These are phyloP conservation scores for Grammothele lineata DNA, from an alignment of 768 basidiomycete genomes.

Conservation along the genomic window DNA sequence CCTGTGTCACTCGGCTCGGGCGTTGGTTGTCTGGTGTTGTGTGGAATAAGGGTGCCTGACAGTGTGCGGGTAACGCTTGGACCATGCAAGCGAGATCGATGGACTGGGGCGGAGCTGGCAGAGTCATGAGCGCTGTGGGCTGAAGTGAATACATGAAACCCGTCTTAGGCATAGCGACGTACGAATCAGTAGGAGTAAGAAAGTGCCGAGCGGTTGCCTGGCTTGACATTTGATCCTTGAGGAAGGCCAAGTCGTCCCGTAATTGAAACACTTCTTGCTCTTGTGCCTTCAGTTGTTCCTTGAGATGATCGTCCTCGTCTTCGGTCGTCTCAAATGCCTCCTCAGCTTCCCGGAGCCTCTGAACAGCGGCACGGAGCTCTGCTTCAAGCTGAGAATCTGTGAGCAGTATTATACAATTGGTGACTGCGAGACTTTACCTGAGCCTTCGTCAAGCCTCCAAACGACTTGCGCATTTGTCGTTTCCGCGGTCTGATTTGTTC, in stretches of 20 bases:
- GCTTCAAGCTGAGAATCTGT: constrained; percentile 25
- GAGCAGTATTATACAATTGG: background rate
- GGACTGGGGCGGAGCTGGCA: no score
- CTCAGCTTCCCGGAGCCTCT: constrained; percentile 26
- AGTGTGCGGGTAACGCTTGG: constrained; percentile 31
- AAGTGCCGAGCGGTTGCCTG: no score
- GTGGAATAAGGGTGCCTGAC: constrained; percentile 45
- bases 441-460: constrained; percentile 36
- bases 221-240: constrained; percentile 1
- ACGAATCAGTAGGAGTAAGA: no score
- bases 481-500: constrained; percentile 11
- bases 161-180: background rate
- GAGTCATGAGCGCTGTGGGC: no score
- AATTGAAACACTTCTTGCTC: constrained; percentile 5
- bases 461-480: constrained; percentile 21
- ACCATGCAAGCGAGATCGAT: no score
- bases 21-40: constrained; percentile 45
- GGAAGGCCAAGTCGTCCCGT: constrained; percentile 7
- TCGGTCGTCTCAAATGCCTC: constrained; percentile 24
- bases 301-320: constrained; percentile 27
- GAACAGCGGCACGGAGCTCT: constrained; percentile 24
- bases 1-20: constrained; percentile 42
- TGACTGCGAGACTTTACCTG: constrained; percentile 29
- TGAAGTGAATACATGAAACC: no score
- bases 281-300: constrained; percentile 15